Evolutionary conservation across 352 stramenopile genomes (phyloP).

Genomic region (Thalassiosira delicatula): DNA sequence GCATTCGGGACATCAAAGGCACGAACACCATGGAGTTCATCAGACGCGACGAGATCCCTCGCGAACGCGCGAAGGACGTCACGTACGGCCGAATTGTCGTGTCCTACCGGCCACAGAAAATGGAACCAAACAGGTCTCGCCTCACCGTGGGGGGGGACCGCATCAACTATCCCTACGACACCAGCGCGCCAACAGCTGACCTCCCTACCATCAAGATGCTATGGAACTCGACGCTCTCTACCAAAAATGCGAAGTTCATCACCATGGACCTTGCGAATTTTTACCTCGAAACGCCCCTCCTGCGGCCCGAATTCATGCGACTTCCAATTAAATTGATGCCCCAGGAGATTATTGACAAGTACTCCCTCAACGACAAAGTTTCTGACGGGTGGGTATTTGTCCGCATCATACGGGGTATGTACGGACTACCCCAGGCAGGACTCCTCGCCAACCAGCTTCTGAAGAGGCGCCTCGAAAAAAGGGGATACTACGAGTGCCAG

Average conservation of each 20-base stretch:
- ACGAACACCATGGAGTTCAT: constrained; percentile 26
- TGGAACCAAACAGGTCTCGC: background rate
- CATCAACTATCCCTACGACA: constrained; percentile 17
- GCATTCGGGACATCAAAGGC: background rate
- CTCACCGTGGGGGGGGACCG: constrained; percentile 13
- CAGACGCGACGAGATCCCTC: background rate
- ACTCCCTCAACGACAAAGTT: background rate
- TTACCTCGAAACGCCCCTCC: constrained; percentile 35
- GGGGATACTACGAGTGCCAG: constrained; percentile 23
- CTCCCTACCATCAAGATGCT: constrained; percentile 31
- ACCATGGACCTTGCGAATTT: constrained; percentile 45
- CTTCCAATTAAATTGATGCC: constrained; percentile 26
- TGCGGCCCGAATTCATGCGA: constrained; percentile 45
- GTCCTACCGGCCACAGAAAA: constrained; percentile 1
- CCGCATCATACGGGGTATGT: constrained; percentile 39
- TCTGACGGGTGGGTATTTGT: constrained; percentile 36
- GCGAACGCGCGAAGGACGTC: background rate
- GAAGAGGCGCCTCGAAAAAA: background rate
- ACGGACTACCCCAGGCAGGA: constrained; percentile 40
- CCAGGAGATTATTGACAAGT: background rate
- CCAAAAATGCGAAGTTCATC: constrained; percentile 26
- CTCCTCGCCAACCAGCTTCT: constrained; percentile 34
- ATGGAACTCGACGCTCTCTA: constrained; percentile 40
- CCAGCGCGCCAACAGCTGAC: constrained; percentile 24
- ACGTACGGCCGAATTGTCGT: background rate